phyloP scores from a whole-genome alignment of 495 filamentous ascomycete genomes.

The Penicillium pancosmium region DNA sequence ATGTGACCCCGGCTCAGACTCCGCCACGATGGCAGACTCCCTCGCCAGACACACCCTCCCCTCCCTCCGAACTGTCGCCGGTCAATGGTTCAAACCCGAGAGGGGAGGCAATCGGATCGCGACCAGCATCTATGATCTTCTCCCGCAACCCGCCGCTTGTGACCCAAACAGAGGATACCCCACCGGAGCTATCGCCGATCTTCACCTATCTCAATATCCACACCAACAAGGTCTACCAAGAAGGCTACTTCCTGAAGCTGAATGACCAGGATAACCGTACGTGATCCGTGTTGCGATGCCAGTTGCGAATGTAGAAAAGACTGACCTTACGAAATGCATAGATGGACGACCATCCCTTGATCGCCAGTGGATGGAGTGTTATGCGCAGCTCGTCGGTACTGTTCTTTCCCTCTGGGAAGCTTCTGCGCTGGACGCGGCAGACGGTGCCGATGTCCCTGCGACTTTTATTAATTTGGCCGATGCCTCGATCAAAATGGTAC shows the following conservation, averaged over 20 bases:
- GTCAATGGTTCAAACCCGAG: constrained; percentile 22
- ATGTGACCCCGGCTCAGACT: constrained; percentile 27
- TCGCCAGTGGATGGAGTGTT: constrained; percentile 94
- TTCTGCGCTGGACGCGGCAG: constrained; percentile 85
- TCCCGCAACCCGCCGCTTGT: constrained; percentile 87
- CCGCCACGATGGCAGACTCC: constrained; percentile 39
- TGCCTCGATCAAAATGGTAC: constrained; percentile 95
- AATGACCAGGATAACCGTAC: constrained; percentile 89
- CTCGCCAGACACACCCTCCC: constrained; percentile 42
- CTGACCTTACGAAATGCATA: constrained; percentile 36
- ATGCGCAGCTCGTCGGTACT: constrained; percentile 93
- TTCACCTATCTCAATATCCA: constrained; percentile 95
- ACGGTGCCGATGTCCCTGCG: constrained; percentile 81
- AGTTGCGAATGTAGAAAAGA: background rate
- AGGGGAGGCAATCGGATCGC: constrained; percentile 46
- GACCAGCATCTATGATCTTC: constrained; percentile 68
- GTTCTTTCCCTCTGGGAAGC: constrained; percentile 97
- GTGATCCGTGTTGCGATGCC: constrained; percentile 31
- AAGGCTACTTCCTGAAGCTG: constrained; percentile 95
- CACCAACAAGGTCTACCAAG: constrained; percentile 93
- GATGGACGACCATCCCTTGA: constrained; percentile 85
- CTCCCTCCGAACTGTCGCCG: constrained; percentile 34
- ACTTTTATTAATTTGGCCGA: constrained; percentile 98
- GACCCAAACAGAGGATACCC: constrained; percentile 80
- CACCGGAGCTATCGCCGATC: constrained; percentile 90